Evolutionary conservation across 352 stramenopile species (phyloP).

Genomic region (Phytophthora macrochlamydospora): DNA sequence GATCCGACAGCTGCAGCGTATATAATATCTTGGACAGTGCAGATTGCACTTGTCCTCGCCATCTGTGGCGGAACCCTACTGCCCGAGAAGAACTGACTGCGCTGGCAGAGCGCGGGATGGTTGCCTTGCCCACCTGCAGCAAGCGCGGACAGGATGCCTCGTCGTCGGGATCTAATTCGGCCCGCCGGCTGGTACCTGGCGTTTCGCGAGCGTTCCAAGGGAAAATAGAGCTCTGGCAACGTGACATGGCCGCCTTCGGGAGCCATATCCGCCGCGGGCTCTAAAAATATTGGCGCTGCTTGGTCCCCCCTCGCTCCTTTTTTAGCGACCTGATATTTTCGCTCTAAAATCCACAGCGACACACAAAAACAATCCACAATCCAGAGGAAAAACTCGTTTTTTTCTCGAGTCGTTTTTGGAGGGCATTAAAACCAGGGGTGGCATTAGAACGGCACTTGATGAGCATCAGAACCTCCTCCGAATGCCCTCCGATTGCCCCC

Average conservation of each 20-base stretch:
- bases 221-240: constrained; percentile 23
- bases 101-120: not conserved
- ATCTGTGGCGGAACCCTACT: constrained; percentile 1
- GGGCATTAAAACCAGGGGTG: no score
- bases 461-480: no score
- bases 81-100: not conserved
- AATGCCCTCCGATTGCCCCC: no score
- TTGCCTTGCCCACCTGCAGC: not conserved
- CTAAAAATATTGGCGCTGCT: constrained; percentile 35
- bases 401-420: not conserved
- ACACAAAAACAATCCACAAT: not conserved
- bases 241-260: constrained; percentile 15
- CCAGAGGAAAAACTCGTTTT: not conserved
- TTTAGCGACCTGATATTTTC: constrained; percentile 34
- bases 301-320: constrained; percentile 23
- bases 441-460: no score
- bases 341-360: not conserved
- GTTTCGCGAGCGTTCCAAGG: constrained; percentile 18
- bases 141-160: not conserved
- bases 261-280: constrained; percentile 15
- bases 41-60: not conserved
- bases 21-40: no score
- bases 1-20: no score
- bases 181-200: not conserved
- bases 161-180: not conserved